Conservation (phyloP, 805 yeast genomes). For the Limtongozyma cylindracea region DNA sequence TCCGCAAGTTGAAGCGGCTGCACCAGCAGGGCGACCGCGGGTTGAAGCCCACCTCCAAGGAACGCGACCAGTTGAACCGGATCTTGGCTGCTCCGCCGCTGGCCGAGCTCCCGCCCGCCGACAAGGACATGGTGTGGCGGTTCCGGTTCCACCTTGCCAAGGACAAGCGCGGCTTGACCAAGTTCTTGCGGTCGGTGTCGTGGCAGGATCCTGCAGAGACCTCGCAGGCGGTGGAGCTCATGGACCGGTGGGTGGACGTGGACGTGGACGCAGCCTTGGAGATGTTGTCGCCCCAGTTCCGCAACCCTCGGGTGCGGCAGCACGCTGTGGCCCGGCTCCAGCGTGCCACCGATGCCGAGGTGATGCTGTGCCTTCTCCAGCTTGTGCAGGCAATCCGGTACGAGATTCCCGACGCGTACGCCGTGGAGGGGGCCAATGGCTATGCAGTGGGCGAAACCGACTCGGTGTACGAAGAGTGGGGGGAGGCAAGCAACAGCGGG, state of each 20-base stretch:
- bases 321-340: constrained; percentile 73
- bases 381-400: constrained; percentile 79
- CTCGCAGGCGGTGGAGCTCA: constrained; percentile 47
- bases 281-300: constrained; percentile 52
- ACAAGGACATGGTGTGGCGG: constrained; percentile 76
- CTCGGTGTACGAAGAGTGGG: constrained; percentile 1
- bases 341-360: constrained; percentile 55
- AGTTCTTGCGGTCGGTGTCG: constrained; percentile 67
- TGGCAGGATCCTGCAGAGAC: constrained; percentile 74
- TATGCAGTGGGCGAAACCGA: constrained; percentile 1
- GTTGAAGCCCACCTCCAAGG: constrained; percentile 66
- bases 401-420: constrained; percentile 24
- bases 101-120: constrained; percentile 55
- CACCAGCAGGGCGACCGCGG: constrained; percentile 69
- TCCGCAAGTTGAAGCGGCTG: constrained; percentile 56
- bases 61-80: constrained; percentile 43
- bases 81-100: constrained; percentile 67
- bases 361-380: constrained; percentile 65
- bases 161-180: constrained; percentile 25
- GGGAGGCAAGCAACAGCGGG: too few species aligned
- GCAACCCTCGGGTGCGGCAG: too few species aligned
- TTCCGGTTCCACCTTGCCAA: constrained; percentile 46
- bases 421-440: too few species aligned
- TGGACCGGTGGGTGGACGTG: constrained; percentile 45
- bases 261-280: constrained; percentile 76